Evolutionary conservation across 495 filamentous ascomycete species (phyloP), one percentile per base, ranked within the genome.

Genomic region (Penicillium paxilli): DNA sequence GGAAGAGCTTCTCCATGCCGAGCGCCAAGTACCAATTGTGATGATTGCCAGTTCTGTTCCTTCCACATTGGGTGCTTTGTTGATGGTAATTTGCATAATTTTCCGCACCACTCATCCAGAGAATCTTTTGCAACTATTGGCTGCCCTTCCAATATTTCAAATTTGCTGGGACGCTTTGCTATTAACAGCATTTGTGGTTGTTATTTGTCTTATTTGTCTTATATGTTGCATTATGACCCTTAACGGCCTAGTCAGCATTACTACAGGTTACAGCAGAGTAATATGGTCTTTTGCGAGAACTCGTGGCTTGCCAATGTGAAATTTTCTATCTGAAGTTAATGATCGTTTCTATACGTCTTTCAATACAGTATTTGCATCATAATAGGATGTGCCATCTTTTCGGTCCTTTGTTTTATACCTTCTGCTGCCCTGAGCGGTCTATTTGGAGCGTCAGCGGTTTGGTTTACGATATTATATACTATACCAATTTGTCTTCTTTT

Each of bases 41-140:
- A 53, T 53, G 51, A 12, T 46, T 21, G 19, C 20, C 9, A 41
- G 14, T 40, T 28, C 49, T 11, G 12, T 37, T 11, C 28, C 23
- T 20, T 38, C 17, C 6, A n/a, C 51, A 24, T 20, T 46, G 17
- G 5, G 38, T 44, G 44, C 25, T 33, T 22, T 45, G 22, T 12
- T 32, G 5, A 53, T 53, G 51, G 32, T 53, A 7, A 16, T 53
- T 10, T n/a, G 19, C 4, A 30, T 30, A 14, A 28, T 46, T 2
- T 53, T 53, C 25, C 46, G 51, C 26, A 53, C 26, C 26, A 46
- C 41, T 9, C 24, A 53, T 33, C 51, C 49, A 7, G 21, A 23
- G n/a, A 42, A 25, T 44, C 49, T 52, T 24, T 20, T 42, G 4
- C 9, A 21, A 20, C 49, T 14, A 17, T 17, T 25, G 32, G 49